Percentiles rank a stretch among this genome's conserved stretches.
Evolutionary conservation across 1,284 basidiomycete genomes (phyloP).

Genomic region (Testicularia cyperi): DNA sequence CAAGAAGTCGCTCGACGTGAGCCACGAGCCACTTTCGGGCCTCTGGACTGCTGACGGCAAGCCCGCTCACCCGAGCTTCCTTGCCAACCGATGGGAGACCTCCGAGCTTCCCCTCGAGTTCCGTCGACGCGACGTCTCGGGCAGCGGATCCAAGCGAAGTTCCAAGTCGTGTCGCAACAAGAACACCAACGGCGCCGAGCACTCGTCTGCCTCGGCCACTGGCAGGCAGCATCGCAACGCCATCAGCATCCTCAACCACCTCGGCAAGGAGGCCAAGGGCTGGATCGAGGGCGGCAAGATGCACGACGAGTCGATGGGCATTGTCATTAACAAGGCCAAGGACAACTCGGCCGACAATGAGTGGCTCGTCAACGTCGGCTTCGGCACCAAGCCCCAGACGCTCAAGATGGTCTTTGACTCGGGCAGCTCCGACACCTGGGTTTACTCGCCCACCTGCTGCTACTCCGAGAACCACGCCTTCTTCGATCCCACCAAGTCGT

Average conservation of each 20-base stretch:
- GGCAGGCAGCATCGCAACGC: not conserved
- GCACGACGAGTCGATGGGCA: slow-evolving; percentile 32
- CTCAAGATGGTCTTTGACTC: slow-evolving; percentile 47
- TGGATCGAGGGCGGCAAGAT: slow-evolving; percentile 25
- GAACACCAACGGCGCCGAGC: not conserved
- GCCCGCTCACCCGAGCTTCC: slow-evolving; percentile 21
- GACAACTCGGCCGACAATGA: slow-evolving; percentile 47
- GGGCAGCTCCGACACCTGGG: slow-evolving; percentile 43
- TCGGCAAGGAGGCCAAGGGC: slow-evolving; percentile 16
- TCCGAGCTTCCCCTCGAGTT: slow-evolving; percentile 29
- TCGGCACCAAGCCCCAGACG: slow-evolving; percentile 28
- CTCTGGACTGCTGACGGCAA: slow-evolving; percentile 24
- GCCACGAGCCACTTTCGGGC: slow-evolving; percentile 23
- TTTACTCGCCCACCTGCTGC: slow-evolving; percentile 47
- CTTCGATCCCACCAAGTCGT: slow-evolving; percentile 32
- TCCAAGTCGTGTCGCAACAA: slow-evolving; percentile 7
- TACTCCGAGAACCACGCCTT: slow-evolving; percentile 41
- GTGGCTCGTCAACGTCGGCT: slow-evolving; percentile 45
- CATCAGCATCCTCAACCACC: slow-evolving; percentile 10
- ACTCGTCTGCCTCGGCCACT: not conserved
- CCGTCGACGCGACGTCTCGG: slow-evolving; percentile 23
- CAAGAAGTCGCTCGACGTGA: slow-evolving; percentile 21
- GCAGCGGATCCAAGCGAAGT: slow-evolving; percentile 18
- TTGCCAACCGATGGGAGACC: slow-evolving; percentile 26
- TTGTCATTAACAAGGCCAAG: slow-evolving; percentile 39